Conservation (phyloP, 2,329 filamentous ascomycete genomes). For the Lachnellula occidentalis region DNA sequence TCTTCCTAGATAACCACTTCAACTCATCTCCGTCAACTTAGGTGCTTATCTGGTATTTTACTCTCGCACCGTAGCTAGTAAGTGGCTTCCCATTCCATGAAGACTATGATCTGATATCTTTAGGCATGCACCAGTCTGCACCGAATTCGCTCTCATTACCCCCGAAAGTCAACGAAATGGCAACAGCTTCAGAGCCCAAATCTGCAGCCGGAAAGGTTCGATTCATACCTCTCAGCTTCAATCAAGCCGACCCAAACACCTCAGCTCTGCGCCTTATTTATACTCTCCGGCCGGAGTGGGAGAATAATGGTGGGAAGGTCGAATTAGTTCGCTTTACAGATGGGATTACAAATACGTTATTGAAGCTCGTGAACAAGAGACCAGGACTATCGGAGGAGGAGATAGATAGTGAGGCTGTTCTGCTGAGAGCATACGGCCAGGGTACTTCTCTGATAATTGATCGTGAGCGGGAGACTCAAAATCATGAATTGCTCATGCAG, state of each 20-base stretch:
- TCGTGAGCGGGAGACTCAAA: conserved; percentile 73
- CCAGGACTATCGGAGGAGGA: conserved; percentile 68
- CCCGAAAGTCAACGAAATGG: conserved; percentile 5
- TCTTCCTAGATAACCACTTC: no score
- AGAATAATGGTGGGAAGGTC: conserved; percentile 63
- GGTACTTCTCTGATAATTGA: conserved; percentile 95
- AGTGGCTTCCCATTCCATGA: neutral
- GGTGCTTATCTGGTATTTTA: no score
- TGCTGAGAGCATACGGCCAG: conserved; percentile 89
- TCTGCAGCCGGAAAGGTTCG: conserved; percentile 37
- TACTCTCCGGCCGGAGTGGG: conserved; percentile 79
- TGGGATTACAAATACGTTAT: conserved; percentile 92
- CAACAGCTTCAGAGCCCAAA: conserved; percentile 2
- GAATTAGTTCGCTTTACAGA: conserved; percentile 92
- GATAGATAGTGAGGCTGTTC: conserved; percentile 76
- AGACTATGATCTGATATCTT: neutral
- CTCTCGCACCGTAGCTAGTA: no score
- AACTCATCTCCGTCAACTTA: no score
- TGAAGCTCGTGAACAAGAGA: conserved; percentile 68
- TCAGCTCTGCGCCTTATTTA: conserved; percentile 77
- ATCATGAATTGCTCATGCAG: conserved; percentile 81
- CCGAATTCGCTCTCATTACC: neutral
- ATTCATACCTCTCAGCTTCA: conserved; percentile 73
- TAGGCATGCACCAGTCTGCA: neutral
- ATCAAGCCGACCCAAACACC: conserved; percentile 66